These are phyloP conservation scores for Coniferiporia weirii DNA, from an alignment of 1,284 basidiomycete genomes.

Conservation along the genomic window DNA sequence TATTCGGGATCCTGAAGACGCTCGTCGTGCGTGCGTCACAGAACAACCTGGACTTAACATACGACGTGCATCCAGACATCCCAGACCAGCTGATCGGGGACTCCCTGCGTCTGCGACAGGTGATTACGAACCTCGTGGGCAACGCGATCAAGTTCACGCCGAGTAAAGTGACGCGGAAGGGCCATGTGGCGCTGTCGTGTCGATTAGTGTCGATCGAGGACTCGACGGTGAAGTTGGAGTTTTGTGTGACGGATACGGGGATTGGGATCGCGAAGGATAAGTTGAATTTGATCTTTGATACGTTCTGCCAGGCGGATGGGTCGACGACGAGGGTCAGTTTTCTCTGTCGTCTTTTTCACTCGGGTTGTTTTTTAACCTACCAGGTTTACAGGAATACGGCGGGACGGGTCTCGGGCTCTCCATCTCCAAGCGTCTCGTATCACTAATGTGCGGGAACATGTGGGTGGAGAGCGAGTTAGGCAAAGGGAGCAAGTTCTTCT, in stretches of 20 bases:
- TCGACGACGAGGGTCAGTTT: conserved; percentile 76
- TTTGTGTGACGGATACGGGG: conserved; percentile 96
- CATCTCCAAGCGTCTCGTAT: conserved; percentile 92
- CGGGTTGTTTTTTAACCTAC: too few relatives aligned
- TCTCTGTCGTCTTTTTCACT: conserved; percentile 15
- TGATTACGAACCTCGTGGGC: conserved; percentile 93
- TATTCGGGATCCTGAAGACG: conserved; percentile 97
- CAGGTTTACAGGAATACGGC: conserved; percentile 75
- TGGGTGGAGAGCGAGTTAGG: conserved; percentile 96
- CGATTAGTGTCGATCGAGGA: conserved; percentile 72
- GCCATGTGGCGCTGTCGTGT: conserved; percentile 89
- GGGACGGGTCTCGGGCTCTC: conserved; percentile 97
- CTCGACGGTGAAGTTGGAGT: conserved; percentile 84
- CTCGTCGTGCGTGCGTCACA: conserved; percentile 97
- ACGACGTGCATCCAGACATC: conserved; percentile 94
- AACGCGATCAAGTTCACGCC: conserved; percentile 97
- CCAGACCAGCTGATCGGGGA: conserved; percentile 98
- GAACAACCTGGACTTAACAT: conserved; percentile 95
- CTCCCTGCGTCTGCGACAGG: conserved; percentile 87
- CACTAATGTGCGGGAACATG: conserved; percentile 97
- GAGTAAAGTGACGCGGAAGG: conserved; percentile 69
- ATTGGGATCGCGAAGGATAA: conserved; percentile 99
- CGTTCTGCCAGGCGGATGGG: conserved; percentile 98
- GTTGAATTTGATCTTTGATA: conserved; percentile 97
- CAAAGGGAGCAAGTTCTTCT: conserved; percentile 95